Conservation (phyloP, 176 grass and related monocot species). For the Elymus sibiricus region DNA sequence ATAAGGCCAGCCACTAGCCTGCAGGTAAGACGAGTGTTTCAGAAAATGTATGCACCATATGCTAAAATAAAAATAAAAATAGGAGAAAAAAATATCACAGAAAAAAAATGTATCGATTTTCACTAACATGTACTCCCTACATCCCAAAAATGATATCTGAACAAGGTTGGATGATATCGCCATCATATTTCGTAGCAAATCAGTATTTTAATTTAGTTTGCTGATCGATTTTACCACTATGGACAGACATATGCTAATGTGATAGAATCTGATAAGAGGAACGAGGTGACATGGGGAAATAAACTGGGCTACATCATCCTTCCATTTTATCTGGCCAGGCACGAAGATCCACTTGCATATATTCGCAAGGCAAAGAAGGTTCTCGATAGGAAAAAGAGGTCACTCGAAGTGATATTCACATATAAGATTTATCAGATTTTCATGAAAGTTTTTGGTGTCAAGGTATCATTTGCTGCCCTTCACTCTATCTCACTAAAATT, state of each 20-base stretch:
- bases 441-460: slow-evolving; percentile 46
- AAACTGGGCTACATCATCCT: slow-evolving; percentile 43
- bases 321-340: slow-evolving; percentile 32
- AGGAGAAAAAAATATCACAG: too few species aligned
- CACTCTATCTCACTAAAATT: not conserved
- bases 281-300: slow-evolving; percentile 53
- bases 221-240: not conserved
- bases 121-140: too few species aligned
- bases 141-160: too few species aligned
- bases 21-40: too few species aligned
- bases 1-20: too few species aligned
- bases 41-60: too few species aligned
- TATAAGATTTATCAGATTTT: slow-evolving; percentile 12
- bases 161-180: too few species aligned
- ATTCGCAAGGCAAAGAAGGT: slow-evolving; percentile 42
- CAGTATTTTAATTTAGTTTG: not conserved
- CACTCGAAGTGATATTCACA: slow-evolving; percentile 39
- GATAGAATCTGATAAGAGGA: slow-evolving; percentile 30
- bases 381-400: slow-evolving; percentile 63
- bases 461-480: slow-evolving; percentile 29
- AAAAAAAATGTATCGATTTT: too few species aligned
- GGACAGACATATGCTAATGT: slow-evolving; percentile 42
- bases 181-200: too few species aligned
- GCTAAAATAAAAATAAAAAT: too few species aligned
- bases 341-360: slow-evolving; percentile 53